A percentile compares a stretch with the other conserved stretches of the same genome.
Conservation (phyloP, 106 monocot genomes). For the Dendrobium nobile region DNA sequence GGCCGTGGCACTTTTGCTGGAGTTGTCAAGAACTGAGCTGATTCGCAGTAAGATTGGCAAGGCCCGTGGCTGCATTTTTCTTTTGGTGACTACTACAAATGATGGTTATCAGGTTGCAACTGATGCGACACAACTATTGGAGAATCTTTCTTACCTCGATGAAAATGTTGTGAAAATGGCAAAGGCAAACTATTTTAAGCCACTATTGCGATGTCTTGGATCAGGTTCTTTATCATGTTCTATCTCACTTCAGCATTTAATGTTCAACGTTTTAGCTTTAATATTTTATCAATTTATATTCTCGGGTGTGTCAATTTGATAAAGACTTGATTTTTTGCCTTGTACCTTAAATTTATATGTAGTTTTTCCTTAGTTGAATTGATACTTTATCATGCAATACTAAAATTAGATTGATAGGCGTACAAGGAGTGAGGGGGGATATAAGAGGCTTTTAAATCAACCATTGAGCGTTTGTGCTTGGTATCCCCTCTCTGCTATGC, state of each 20-base stretch:
- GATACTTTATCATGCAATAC: too few relatives aligned
- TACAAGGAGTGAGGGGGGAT: too few relatives aligned
- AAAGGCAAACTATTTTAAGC: conserved; percentile 31
- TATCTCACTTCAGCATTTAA: background rate
- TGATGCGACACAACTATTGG: conserved; percentile 31
- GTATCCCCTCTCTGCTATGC: too few relatives aligned
- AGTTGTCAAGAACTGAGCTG: conserved; percentile 18
- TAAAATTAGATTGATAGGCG: too few relatives aligned
- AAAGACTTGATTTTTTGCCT: too few relatives aligned
- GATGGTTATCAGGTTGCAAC: conserved; percentile 23
- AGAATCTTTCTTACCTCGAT: conserved; percentile 26
- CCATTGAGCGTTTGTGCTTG: too few relatives aligned
- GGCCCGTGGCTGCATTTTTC: conserved; percentile 34
- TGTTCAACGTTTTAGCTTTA: background rate
- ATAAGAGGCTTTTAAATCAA: too few relatives aligned
- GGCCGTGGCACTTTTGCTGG: conserved; percentile 24
- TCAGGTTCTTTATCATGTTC: conserved; percentile 13
- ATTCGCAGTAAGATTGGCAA: conserved; percentile 16
- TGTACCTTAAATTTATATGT: too few relatives aligned
- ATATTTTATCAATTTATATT: too few relatives aligned
- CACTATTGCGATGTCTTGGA: conserved; percentile 18
- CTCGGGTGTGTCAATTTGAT: too few relatives aligned
- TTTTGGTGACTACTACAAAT: conserved; percentile 28
- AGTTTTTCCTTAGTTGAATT: too few relatives aligned
- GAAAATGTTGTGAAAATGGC: conserved; percentile 28